Evolutionary conservation across 1,284 basidiomycete species (phyloP).

Genomic region (Heterobasidion parviporum): DNA sequence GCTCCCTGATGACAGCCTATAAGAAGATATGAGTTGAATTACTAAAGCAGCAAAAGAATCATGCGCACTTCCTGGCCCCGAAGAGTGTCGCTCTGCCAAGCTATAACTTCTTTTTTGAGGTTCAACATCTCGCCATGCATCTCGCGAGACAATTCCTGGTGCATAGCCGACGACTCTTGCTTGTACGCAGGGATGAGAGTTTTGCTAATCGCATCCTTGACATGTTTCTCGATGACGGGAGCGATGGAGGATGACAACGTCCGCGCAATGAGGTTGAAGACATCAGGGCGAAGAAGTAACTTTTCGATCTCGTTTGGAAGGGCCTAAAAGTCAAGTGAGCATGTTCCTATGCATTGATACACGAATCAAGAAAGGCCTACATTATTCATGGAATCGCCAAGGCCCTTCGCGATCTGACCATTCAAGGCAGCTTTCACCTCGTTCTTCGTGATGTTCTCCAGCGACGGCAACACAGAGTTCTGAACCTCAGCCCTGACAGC

Average conservation of each 20-base stretch:
- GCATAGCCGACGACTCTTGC: conserved; percentile 60
- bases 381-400: conserved; percentile 65
- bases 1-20: conserved; percentile 64
- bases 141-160: conserved; percentile 69
- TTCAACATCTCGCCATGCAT: conserved; percentile 64
- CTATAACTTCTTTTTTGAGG: conserved; percentile 67
- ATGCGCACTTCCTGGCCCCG: conserved; percentile 63
- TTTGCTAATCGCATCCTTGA: conserved; percentile 71
- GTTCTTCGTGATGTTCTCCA: conserved; percentile 69
- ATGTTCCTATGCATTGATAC: too few species aligned
- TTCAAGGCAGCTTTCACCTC: conserved; percentile 71
- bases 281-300: conserved; percentile 64
- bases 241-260: conserved; percentile 59
- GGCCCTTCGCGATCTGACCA: conserved; percentile 63
- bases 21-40: not conserved
- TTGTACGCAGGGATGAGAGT: conserved; percentile 66
- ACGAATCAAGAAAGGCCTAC: conserved; percentile 30
- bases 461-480: conserved; percentile 68
- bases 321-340: conserved; percentile 32
- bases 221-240: conserved; percentile 67
- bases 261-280: conserved; percentile 65
- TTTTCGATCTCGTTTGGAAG: conserved; percentile 73
- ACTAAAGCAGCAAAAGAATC: not conserved
- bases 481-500: conserved; percentile 77
- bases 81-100: conserved; percentile 71